phyloP scores from a whole-genome alignment of 805 yeast genomes.

The Spathaspora passalidarum region DNA sequence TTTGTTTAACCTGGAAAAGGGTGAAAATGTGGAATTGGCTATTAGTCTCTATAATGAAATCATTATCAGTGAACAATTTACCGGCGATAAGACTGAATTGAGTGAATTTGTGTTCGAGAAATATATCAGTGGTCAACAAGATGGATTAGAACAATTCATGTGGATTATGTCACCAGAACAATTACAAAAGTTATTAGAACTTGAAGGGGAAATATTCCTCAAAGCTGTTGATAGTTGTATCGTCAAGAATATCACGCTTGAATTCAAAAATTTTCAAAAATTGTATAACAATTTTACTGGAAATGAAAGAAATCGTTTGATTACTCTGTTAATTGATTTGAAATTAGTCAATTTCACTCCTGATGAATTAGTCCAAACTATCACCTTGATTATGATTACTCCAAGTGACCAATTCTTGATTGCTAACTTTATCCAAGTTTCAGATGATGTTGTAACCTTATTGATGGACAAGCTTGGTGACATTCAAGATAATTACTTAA shows the following conservation, averaged over 20 bases:
- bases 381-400: not conserved
- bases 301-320: conserved; percentile 3
- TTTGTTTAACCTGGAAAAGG: not conserved
- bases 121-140: not conserved
- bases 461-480: conserved; percentile 5
- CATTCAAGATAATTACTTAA: conserved; percentile 14
- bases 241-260: not conserved
- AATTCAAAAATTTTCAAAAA: not conserved
- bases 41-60: conserved; percentile 6
- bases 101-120: conserved; percentile 1
- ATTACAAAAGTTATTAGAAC: conserved; percentile 2
- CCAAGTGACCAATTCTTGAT: conserved; percentile 7
- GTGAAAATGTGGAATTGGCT: not conserved
- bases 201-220: conserved; percentile 4
- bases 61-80: not conserved
- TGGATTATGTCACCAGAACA: conserved; percentile 15
- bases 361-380: conserved; percentile 1
- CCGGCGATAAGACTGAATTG: not conserved
- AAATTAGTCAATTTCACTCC: conserved; percentile 6
- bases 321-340: conserved; percentile 7
- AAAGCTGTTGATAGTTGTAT: conserved; percentile 7
- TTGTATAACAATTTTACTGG: not conserved
- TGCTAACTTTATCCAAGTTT: conserved; percentile 10
- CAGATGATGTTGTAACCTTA: not conserved
- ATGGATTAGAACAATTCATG: not conserved